Conservation (phyloP, 306 rosid genomes). For the Erythrophleum fordii region DNA sequence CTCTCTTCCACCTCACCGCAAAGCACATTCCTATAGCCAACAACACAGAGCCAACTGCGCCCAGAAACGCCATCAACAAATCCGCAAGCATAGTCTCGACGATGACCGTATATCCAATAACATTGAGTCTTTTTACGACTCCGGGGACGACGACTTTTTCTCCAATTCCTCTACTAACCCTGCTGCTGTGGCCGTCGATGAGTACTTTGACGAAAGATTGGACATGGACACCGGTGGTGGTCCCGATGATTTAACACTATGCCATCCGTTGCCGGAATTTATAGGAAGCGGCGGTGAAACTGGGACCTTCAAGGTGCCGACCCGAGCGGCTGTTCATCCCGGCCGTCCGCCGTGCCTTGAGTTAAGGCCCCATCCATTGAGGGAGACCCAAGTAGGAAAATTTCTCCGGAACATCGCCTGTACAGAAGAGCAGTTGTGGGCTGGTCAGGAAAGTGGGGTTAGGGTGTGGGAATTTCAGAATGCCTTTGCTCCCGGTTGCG, state of each 20-base stretch:
- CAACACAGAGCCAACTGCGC: slow-evolving; percentile 62
- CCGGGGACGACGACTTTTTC: slow-evolving; percentile 74
- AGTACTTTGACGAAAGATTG: slow-evolving; percentile 45
- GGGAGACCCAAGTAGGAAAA: slow-evolving; percentile 92
- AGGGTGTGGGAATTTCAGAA: slow-evolving; percentile 76
- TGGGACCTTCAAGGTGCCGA: slow-evolving; percentile 74
- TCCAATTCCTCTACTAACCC: slow-evolving; percentile 51
- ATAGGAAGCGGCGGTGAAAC: slow-evolving; percentile 69
- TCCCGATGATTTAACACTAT: slow-evolving; percentile 40
- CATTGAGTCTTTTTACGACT: slow-evolving; percentile 44
- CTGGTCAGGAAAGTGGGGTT: slow-evolving; percentile 91
- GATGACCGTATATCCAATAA: slow-evolving; percentile 54
- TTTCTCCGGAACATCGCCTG: slow-evolving; percentile 89
- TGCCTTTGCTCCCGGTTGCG: slow-evolving; percentile 66
- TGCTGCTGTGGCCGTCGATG: slow-evolving; percentile 27
- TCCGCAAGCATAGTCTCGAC: slow-evolving; percentile 91
- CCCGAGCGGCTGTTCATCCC: slow-evolving; percentile 83
- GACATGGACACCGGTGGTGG: slow-evolving; percentile 44
- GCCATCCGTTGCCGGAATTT: slow-evolving; percentile 73
- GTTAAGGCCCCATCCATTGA: slow-evolving; percentile 90
- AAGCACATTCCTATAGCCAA: slow-evolving; percentile 88
- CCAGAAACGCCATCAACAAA: slow-evolving; percentile 53
- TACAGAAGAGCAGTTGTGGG: slow-evolving; percentile 87
- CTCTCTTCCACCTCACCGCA: slow-evolving; percentile 70
- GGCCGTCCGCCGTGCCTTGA: slow-evolving; percentile 87